Evolutionary conservation across 2,329 filamentous ascomycete species (phyloP), one percentile per base, ranked within the genome.

Genomic region (Penicillium sclerotiorum): DNA sequence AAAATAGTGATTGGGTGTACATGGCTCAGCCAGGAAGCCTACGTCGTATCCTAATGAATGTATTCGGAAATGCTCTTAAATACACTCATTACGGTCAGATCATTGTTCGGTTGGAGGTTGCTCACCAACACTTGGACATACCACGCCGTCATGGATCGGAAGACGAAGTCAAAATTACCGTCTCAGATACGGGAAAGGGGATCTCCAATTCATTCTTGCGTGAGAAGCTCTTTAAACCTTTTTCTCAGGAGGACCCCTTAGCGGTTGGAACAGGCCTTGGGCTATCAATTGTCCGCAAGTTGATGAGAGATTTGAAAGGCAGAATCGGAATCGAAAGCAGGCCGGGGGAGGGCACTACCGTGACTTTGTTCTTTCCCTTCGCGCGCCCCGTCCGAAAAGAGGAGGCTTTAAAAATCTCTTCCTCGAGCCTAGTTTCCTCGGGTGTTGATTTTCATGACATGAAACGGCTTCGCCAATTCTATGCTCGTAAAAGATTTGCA

Each of bases 231-330:
- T 88, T 84, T 59, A 77, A 76, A 0, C 81, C 85, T 0, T 88
- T 88, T 52, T 68, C 76, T 0, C 85, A 88, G 54, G 86, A 88
- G 58, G 76, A 85, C 28, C 61, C 71, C 0, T 64, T 88, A 0
- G 72, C 78, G 0, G 77, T 80, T 0, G 86, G 86, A 0, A 81
- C 82, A 0, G 86, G 86, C 0, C 72, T 89, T 0, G 86, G 86
- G 0, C 69, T 89, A 15, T 83, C 79, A 41, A 79, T 88, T 6
- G 84, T 88, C 1, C 75, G 78, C 17, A 57, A 72, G 58, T 79
- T 88, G 2, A 76, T 85, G 2, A 73, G 76, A 13, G 78, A 79
- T 32, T 70, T 87, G 1, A 76, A 77, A 5, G 85, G 84, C 0
- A 72, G 73, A 1, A 78, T 87, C 18, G 75, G 80, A 3, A 73